Conservation (phyloP, 176 grass and related monocot species). For the Carex kokanica region DNA sequence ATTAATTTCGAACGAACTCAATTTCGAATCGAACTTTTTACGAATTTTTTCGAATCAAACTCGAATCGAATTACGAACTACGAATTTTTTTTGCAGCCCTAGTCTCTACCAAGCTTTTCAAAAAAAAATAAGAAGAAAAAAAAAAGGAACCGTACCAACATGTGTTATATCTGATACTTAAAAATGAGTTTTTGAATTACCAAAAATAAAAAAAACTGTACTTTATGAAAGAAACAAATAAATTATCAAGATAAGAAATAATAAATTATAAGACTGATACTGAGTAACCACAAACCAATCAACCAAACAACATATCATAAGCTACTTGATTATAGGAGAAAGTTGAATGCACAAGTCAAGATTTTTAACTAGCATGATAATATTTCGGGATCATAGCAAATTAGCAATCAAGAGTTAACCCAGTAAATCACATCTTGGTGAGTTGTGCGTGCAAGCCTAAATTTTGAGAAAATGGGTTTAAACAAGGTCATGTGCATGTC, state of each 20-base stretch:
- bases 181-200: no score
- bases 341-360: background rate
- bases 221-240: no score
- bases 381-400: background rate
- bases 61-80: no score
- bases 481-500: background rate
- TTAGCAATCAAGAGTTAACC: background rate
- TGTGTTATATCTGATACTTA: no score
- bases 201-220: no score
- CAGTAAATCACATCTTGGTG: background rate
- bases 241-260: background rate
- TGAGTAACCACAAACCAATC: background rate
- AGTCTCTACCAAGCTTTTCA: no score
- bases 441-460: background rate
- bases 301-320: background rate
- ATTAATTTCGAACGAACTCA: no score
- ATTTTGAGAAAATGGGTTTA: background rate
- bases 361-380: background rate
- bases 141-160: no score
- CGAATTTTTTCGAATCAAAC: no score
- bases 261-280: background rate
- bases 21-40: no score
- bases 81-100: no score
- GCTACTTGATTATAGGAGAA: background rate
- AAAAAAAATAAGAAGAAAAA: no score